A percentile compares a stretch with the other conserved stretches of the same genome.
phyloP scores from a whole-genome alignment of 176 grass and related monocot genomes.

The Paspalum notatum region DNA sequence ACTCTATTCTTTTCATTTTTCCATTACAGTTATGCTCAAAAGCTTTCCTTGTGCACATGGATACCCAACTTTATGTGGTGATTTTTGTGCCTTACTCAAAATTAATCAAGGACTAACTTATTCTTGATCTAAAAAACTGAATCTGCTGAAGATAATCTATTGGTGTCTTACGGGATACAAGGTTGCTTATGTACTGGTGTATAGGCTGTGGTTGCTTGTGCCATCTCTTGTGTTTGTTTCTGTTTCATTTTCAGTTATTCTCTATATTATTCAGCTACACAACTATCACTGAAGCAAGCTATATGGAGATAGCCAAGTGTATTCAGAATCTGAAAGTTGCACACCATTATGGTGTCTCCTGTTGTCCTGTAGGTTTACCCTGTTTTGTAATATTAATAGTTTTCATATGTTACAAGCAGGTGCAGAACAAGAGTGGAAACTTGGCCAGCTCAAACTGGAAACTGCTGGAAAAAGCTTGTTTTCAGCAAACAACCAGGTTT shows the following conservation, averaged over 20 bases:
- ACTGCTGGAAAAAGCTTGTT: constrained; percentile 75
- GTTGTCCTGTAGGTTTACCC: constrained; percentile 18
- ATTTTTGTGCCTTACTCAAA: constrained; percentile 10
- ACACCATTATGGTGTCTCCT: constrained; percentile 21
- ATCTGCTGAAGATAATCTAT: not conserved
- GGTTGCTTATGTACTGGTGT: constrained; percentile 14
- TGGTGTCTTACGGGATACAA: not conserved
- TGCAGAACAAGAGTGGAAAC: constrained; percentile 92
- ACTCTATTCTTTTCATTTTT: constrained; percentile 29
- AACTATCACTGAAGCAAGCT: constrained; percentile 21
- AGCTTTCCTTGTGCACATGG: constrained; percentile 19
- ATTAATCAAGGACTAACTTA: constrained; percentile 30
- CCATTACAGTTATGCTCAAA: constrained; percentile 25
- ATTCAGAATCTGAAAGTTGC: constrained; percentile 15
- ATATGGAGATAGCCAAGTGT: not conserved
- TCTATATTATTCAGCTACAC: not conserved
- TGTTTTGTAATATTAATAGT: constrained; percentile 29
- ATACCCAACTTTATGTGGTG: constrained; percentile 5
- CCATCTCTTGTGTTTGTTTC: not conserved
- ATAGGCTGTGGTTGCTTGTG: constrained; percentile 15
- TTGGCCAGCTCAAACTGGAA: constrained; percentile 82
- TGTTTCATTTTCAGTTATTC: constrained; percentile 3
- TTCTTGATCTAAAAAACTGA: constrained; percentile 9
- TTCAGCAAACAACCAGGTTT: constrained; percentile 79
- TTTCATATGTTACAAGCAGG: constrained; percentile 53